A percentile compares a stretch with the other conserved stretches of the same genome.
Conservation (phyloP, 495 filamentous ascomycete genomes). For the Annulohypoxylon maeteangense region DNA sequence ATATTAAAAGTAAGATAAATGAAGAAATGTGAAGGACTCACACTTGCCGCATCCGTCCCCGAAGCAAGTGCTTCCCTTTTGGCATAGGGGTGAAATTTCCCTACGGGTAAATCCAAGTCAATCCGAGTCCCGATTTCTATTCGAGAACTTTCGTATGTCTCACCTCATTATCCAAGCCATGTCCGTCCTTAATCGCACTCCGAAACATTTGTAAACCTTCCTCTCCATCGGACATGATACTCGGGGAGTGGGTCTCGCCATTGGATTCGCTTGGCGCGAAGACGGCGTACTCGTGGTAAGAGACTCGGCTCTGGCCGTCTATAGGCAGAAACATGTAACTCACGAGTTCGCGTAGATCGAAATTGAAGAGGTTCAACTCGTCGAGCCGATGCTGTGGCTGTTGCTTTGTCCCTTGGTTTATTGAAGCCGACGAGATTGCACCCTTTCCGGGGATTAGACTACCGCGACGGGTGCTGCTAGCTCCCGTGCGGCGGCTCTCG, state of each 20-base stretch:
- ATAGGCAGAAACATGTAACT: conserved; percentile 31
- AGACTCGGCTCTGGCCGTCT: conserved; percentile 39
- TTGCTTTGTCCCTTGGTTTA: conserved; percentile 16
- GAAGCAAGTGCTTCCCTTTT: conserved; percentile 38
- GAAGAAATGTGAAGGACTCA: conserved; percentile 40
- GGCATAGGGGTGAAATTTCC: conserved; percentile 44
- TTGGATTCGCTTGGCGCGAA: conserved; percentile 35
- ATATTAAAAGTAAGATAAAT: neutral
- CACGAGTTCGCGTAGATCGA: conserved; percentile 42
- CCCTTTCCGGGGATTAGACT: conserved; percentile 38
- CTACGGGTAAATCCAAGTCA: conserved; percentile 18
- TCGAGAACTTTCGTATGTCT: neutral
- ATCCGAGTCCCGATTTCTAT: neutral
- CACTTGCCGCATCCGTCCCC: conserved; percentile 48
- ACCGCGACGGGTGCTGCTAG: conserved; percentile 43
- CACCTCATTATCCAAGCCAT: conserved; percentile 46
- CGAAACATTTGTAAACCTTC: conserved; percentile 44
- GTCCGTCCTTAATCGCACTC: conserved; percentile 39
- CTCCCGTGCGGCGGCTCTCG: conserved; percentile 40
- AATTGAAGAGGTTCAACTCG: conserved; percentile 43
- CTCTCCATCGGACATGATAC: conserved; percentile 45
- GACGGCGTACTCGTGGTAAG: conserved; percentile 50
- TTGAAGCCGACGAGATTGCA: conserved; percentile 22
- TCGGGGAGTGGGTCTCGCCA: conserved; percentile 41
- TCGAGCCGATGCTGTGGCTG: conserved; percentile 29